Evolutionary conservation across 2,329 filamentous ascomycete species (phyloP).

Genomic region (Raffaelea arxii): DNA sequence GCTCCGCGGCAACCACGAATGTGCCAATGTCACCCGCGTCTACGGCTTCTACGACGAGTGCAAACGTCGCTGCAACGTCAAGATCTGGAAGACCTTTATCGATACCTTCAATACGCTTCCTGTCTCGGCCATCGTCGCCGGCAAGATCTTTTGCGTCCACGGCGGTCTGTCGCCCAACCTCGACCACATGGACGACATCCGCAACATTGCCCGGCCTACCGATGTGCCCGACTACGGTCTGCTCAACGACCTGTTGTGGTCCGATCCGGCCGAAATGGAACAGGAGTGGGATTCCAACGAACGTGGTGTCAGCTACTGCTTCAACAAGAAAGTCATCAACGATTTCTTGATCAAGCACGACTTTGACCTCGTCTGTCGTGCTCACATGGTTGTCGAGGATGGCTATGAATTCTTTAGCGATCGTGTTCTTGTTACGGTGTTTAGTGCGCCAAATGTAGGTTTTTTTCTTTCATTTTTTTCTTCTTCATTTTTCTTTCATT

Average conservation of each 20-base stretch:
- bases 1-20: slow-evolving; percentile 90
- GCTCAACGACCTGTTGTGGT: slow-evolving; percentile 93
- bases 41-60: slow-evolving; percentile 99
- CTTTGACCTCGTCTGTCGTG: slow-evolving; percentile 93
- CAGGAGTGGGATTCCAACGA: slow-evolving; percentile 98
- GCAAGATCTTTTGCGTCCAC: slow-evolving; percentile 97
- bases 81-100: slow-evolving; percentile 96
- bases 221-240: slow-evolving; percentile 96
- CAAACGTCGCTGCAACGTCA: slow-evolving; percentile 91
- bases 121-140: slow-evolving; percentile 91
- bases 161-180: slow-evolving; percentile 87
- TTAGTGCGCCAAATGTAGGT: slow-evolving; percentile 92
- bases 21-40: slow-evolving; percentile 88
- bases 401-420: slow-evolving; percentile 99
- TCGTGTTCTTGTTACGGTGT: slow-evolving; percentile 88
- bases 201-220: slow-evolving; percentile 88
- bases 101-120: slow-evolving; percentile 94
- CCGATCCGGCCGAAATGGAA: slow-evolving; percentile 96
- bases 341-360: slow-evolving; percentile 92
- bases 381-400: slow-evolving; percentile 98
- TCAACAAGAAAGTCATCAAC: slow-evolving; percentile 95
- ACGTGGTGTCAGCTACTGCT: slow-evolving; percentile 93
- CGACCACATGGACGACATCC: slow-evolving; percentile 96
- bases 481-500: background rate
- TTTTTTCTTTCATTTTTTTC: background rate